Conservation (phyloP, 2,329 filamentous ascomycete species). For the Venturia effusa region DNA sequence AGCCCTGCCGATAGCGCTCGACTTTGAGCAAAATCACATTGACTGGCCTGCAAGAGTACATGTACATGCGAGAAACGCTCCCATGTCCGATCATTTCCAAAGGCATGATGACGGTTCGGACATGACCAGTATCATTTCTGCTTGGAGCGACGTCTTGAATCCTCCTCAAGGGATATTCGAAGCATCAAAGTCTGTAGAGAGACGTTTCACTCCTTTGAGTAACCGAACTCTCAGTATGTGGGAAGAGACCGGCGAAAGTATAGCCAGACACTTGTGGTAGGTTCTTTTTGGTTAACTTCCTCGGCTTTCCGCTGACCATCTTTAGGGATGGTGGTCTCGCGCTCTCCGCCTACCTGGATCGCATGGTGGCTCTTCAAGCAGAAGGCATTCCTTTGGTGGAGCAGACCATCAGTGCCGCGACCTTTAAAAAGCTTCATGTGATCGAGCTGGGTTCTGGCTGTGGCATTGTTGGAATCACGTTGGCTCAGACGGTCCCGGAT, state of each 20-base stretch:
- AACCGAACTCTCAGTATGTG: slow-evolving; percentile 40
- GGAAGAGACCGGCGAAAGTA: slow-evolving; percentile 64
- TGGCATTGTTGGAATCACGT: slow-evolving; percentile 55
- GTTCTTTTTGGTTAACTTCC: slow-evolving; percentile 9
- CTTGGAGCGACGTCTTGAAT: slow-evolving; percentile 42
- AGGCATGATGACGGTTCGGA: slow-evolving; percentile 16
- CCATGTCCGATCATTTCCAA: slow-evolving; percentile 20
- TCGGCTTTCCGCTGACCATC: slow-evolving; percentile 15
- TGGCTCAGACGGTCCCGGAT: slow-evolving; percentile 42
- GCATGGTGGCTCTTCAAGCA: slow-evolving; percentile 25
- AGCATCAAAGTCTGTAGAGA: slow-evolving; percentile 43
- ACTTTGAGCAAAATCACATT: slow-evolving; percentile 27
- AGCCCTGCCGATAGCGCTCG: slow-evolving; percentile 32
- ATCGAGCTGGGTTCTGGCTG: slow-evolving; percentile 60
- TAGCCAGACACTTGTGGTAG: slow-evolving; percentile 61
- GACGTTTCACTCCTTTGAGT: slow-evolving; percentile 37
- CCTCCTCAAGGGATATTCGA: slow-evolving; percentile 26
- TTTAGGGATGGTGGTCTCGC: slow-evolving; percentile 47
- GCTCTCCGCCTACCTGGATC: slow-evolving; percentile 42
- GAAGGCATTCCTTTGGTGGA: slow-evolving; percentile 24
- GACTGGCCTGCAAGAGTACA: slow-evolving; percentile 31
- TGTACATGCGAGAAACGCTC: slow-evolving; percentile 22
- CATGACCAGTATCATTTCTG: slow-evolving; percentile 42
- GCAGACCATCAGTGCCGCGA: slow-evolving; percentile 26
- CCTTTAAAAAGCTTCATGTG: slow-evolving; percentile 35